A percentile compares a stretch with the other conserved stretches of the same genome.
These are phyloP conservation scores for Anisodus tanguticus DNA, from an alignment of 257 asterid genomes.

Conservation along the genomic window DNA sequence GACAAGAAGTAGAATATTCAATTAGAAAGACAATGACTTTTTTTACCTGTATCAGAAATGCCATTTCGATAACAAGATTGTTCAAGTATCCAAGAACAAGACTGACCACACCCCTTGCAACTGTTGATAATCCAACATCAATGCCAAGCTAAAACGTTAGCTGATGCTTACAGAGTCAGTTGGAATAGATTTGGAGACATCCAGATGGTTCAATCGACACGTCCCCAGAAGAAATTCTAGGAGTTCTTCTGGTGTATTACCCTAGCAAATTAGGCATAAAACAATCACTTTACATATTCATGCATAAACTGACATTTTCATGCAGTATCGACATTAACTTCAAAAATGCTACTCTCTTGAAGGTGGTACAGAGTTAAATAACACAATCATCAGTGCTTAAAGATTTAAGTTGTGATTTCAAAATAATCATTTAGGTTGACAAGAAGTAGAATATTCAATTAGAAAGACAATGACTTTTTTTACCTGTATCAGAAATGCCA, in stretches of 20 bases:
- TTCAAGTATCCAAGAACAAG: slow-evolving; percentile 85
- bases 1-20: background rate
- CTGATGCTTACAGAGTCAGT: slow-evolving; percentile 47
- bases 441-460: background rate
- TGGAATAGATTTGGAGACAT: slow-evolving; percentile 61
- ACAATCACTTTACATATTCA: background rate
- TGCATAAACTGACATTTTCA: background rate
- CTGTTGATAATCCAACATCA: slow-evolving; percentile 87
- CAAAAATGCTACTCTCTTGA: background rate
- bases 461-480: background rate
- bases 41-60: slow-evolving; percentile 77
- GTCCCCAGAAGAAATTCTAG: slow-evolving; percentile 87
- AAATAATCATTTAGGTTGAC: background rate
- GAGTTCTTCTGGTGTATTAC: slow-evolving; percentile 76
- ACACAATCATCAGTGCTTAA: too few relatives aligned
- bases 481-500: slow-evolving; percentile 90
- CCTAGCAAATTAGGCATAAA: slow-evolving; percentile 49
- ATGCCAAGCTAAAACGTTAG: slow-evolving; percentile 63
- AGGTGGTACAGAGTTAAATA: too few relatives aligned
- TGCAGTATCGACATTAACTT: background rate
- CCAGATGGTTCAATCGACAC: slow-evolving; percentile 83
- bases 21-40: background rate
- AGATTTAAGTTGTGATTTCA: background rate
- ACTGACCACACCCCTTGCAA: slow-evolving; percentile 89
- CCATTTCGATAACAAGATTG: slow-evolving; percentile 87